These are phyloP conservation scores for Trichosporon sp. DNA, from an alignment of 1,284 basidiomycete genomes.

Conservation along the genomic window DNA sequence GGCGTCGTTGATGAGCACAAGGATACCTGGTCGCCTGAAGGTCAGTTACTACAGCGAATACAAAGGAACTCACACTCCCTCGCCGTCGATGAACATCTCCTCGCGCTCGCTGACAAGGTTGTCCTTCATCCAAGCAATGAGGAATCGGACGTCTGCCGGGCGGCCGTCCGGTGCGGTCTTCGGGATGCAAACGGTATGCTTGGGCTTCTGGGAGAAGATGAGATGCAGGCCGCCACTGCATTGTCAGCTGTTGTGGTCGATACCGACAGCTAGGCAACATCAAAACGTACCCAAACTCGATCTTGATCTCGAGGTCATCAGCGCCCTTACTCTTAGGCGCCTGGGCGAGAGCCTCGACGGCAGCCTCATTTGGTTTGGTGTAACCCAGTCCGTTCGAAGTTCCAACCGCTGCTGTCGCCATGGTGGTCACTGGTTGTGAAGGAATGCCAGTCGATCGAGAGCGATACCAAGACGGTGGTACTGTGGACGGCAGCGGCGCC, in stretches of 20 bases:
- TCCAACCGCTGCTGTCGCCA: slow-evolving; percentile 14
- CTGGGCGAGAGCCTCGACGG: neutral
- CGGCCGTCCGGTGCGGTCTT: slow-evolving; percentile 46
- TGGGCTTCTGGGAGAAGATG: slow-evolving; percentile 64
- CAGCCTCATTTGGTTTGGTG: slow-evolving; percentile 12
- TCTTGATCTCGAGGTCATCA: slow-evolving; percentile 18
- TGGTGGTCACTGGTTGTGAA: slow-evolving; percentile 8
- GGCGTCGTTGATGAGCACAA: slow-evolving; percentile 91
- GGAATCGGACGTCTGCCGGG: slow-evolving; percentile 64
- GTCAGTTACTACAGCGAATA: neutral
- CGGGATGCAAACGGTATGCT: slow-evolving; percentile 62
- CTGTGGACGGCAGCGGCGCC: neutral
- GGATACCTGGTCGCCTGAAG: slow-evolving; percentile 82
- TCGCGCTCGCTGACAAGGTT: slow-evolving; percentile 76
- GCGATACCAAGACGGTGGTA: neutral
- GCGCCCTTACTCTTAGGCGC: neutral
- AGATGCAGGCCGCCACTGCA: slow-evolving; percentile 79
- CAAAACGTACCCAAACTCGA: slow-evolving; percentile 22
- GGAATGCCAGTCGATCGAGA: neutral
- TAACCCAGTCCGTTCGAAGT: slow-evolving; percentile 30
- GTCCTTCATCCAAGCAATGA: slow-evolving; percentile 74
- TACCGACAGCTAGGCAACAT: neutral
- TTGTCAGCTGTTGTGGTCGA: neutral
- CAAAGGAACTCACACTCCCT: slow-evolving; percentile 67
- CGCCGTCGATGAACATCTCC: slow-evolving; percentile 84